Conservation (phyloP, 1,284 basidiomycete genomes). For the Boletus calvinii region DNA sequence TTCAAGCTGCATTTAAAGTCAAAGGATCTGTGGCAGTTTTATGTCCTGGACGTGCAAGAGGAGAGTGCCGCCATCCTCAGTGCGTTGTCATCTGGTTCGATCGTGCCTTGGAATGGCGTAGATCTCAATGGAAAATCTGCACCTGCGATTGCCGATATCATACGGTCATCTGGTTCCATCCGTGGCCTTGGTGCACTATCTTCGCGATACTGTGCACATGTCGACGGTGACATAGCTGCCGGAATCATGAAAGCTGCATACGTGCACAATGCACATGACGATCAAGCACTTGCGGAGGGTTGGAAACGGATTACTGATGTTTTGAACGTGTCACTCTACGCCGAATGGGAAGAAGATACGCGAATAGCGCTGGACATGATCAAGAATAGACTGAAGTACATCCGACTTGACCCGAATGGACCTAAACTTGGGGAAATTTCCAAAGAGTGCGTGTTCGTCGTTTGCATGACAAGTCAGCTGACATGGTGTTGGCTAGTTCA, state of each 20-base stretch:
- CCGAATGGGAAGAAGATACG: slow-evolving; percentile 84
- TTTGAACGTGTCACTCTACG: slow-evolving; percentile 84
- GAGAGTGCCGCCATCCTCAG: slow-evolving; percentile 56
- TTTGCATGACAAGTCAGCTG: slow-evolving; percentile 1
- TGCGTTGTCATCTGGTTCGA: slow-evolving; percentile 46
- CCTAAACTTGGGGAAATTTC: slow-evolving; percentile 84
- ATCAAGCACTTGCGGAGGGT: slow-evolving; percentile 57
- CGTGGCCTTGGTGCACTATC: slow-evolving; percentile 58
- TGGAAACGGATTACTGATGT: slow-evolving; percentile 82
- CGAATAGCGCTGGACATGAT: slow-evolving; percentile 72
- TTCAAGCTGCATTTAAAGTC: slow-evolving; percentile 62
- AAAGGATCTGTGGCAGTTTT: slow-evolving; percentile 88
- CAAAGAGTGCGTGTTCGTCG: slow-evolving; percentile 47
- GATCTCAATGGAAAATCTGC: slow-evolving; percentile 57
- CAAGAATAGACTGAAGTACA: slow-evolving; percentile 76
- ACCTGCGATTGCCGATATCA: slow-evolving; percentile 67
- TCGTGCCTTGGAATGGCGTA: slow-evolving; percentile 56
- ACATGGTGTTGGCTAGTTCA: slow-evolving; percentile 45
- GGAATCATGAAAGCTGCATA: slow-evolving; percentile 74
- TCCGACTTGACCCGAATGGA: slow-evolving; percentile 77
- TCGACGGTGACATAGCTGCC: slow-evolving; percentile 61
- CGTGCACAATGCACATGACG: slow-evolving; percentile 46
- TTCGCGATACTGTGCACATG: slow-evolving; percentile 65
- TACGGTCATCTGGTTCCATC: slow-evolving; percentile 56
- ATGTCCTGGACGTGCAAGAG: slow-evolving; percentile 73